phyloP scores from a whole-genome alignment of 2,329 filamentous ascomycete species.

The Colletotrichum godetiae region DNA sequence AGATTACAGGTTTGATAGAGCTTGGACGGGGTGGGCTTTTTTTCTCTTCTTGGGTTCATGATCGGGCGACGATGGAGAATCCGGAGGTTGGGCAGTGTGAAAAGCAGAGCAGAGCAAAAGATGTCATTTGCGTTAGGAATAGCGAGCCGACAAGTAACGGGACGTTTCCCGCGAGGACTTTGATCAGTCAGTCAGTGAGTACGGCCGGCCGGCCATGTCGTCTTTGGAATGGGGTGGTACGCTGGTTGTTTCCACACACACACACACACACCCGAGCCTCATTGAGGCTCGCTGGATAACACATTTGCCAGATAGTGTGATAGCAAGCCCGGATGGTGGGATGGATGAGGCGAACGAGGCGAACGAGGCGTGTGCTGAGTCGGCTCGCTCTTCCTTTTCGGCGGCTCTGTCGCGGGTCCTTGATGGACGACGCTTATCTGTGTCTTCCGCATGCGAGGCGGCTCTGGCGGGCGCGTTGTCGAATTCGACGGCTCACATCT shows the following conservation, averaged over 20 bases:
- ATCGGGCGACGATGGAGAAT: slow-evolving; percentile 5
- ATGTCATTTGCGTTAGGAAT: neutral
- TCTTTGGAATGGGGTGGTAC: neutral
- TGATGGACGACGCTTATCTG: neutral
- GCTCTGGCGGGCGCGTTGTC: neutral
- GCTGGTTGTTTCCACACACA: neutral
- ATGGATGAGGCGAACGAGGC: neutral
- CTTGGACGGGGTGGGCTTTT: neutral
- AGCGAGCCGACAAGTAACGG: neutral
- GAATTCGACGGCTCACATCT: neutral
- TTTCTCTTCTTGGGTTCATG: neutral
- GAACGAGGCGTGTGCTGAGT: neutral
- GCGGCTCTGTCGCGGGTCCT: neutral
- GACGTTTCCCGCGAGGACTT: neutral
- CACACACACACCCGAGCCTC: neutral
- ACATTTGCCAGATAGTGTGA: neutral
- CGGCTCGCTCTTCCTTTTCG: neutral
- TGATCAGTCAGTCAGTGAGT: neutral
- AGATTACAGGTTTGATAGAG: neutral
- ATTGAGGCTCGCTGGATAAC: neutral
- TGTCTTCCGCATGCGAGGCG: neutral
- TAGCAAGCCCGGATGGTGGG: neutral
- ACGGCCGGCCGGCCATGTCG: neutral
- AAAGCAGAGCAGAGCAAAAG: neutral
- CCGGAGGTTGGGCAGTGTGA: neutral